Percentiles rank a stretch among this genome's conserved stretches.
phyloP scores from a whole-genome alignment of 129 eudicot species.

The Flaveria robusta region DNA sequence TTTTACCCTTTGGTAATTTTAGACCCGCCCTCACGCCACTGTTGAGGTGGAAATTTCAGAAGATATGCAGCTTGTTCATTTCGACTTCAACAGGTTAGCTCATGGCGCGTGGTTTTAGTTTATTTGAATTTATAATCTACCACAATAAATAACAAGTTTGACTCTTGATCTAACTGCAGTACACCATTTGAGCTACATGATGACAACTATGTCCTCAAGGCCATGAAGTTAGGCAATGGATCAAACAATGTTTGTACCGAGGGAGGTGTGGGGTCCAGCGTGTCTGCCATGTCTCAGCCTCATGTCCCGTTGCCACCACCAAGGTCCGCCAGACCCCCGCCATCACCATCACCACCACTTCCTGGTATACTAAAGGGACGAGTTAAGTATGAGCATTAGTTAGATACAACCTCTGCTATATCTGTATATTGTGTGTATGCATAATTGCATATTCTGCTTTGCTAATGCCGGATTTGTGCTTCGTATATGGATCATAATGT shows the following conservation, averaged over 20 bases:
- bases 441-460: constrained; percentile 19
- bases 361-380: constrained; percentile 92
- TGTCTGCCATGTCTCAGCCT: constrained; percentile 43
- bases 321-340: constrained; percentile 64
- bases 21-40: constrained; percentile 92
- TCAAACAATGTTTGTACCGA: constrained; percentile 36
- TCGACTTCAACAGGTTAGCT: constrained; percentile 86
- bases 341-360: constrained; percentile 77
- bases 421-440: constrained; percentile 57
- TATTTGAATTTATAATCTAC: background rate
- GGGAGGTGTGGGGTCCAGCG: constrained; percentile 66
- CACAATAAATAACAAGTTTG: background rate
- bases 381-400: constrained; percentile 75
- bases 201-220: constrained; percentile 68
- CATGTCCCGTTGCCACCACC: constrained; percentile 38
- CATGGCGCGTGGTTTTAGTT: background rate
- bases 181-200: constrained; percentile 72
- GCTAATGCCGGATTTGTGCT: constrained; percentile 14
- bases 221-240: constrained; percentile 64
- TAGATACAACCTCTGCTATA: constrained; percentile 24
- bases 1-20: constrained; percentile 20
- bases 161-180: constrained; percentile 38
- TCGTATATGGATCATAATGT: constrained; percentile 22
- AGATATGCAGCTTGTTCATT: constrained; percentile 93
- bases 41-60: constrained; percentile 94